Conservation (phyloP, 495 filamentous ascomycete genomes). For the Hyaloscypha variabilis region DNA sequence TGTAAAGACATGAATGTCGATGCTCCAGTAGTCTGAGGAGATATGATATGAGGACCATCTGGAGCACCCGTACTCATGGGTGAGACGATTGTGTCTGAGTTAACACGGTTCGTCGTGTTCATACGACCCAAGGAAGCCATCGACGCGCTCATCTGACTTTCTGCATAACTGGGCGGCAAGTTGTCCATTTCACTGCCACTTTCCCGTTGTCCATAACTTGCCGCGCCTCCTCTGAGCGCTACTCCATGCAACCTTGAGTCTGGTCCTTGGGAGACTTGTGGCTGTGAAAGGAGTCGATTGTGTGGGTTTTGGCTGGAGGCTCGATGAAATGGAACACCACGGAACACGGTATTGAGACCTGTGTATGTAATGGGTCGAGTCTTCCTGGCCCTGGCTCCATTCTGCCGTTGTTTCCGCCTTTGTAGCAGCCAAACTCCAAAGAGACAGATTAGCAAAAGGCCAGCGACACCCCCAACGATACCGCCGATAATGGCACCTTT, state of each 20-base stretch:
- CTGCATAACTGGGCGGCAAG: slow-evolving; percentile 13
- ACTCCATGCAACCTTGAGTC: not conserved
- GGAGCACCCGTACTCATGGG: not conserved
- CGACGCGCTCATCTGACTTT: slow-evolving; percentile 8
- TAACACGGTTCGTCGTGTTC: not conserved
- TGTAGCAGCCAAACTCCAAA: slow-evolving; percentile 12
- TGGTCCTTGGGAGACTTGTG: not conserved
- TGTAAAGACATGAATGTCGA: slow-evolving; percentile 7
- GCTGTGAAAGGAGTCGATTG: slow-evolving; percentile 2
- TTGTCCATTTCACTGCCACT: slow-evolving; percentile 8
- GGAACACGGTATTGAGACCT: slow-evolving; percentile 14
- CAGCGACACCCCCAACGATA: slow-evolving; percentile 18
- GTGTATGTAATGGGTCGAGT: slow-evolving; percentile 17
- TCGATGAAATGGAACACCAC: slow-evolving; percentile 20
- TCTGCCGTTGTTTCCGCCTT: slow-evolving; percentile 10
- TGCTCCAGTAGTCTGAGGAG: slow-evolving; percentile 5
- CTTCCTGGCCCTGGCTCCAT: not conserved
- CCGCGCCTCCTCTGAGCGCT: slow-evolving; percentile 6
- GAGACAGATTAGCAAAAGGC: slow-evolving; percentile 4
- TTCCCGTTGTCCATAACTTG: not conserved
- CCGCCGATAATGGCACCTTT: slow-evolving; percentile 18
- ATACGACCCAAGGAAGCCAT: not conserved
- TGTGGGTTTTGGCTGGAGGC: slow-evolving; percentile 8
- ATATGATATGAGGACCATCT: not conserved
- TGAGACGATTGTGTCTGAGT: slow-evolving; percentile 1